Percentiles rank a stretch among this genome's conserved stretches.
These are phyloP conservation scores for Fusarium sp. DNA, from an alignment of 2,329 filamentous ascomycete species.

Conservation along the genomic window DNA sequence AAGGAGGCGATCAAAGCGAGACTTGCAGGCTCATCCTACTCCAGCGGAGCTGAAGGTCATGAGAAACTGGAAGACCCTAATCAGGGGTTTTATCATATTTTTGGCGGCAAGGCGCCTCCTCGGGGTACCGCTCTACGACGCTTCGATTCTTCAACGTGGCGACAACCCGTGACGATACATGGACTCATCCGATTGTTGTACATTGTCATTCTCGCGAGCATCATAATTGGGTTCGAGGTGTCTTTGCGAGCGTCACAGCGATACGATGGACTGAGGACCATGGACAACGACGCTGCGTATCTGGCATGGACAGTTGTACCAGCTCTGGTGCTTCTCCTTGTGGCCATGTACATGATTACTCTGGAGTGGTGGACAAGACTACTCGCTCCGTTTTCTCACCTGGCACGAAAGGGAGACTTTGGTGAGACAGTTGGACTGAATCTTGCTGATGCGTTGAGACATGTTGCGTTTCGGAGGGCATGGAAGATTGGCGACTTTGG, in stretches of 20 bases:
- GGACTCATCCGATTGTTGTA: conserved; percentile 44
- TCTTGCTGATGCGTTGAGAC: conserved; percentile 47
- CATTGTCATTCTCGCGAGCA: conserved; percentile 40
- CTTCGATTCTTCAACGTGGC: conserved; percentile 44
- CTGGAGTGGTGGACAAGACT: conserved; percentile 49
- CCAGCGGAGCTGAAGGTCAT: conserved; percentile 51
- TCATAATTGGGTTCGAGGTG: conserved; percentile 51
- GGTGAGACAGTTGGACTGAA: conserved; percentile 47
- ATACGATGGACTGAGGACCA: conserved; percentile 46
- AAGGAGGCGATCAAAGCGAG: conserved; percentile 41
- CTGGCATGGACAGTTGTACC: conserved; percentile 52
- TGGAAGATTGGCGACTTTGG: conserved; percentile 43
- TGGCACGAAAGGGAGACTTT: conserved; percentile 44
- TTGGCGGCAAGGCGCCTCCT: conserved; percentile 39
- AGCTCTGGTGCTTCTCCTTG: conserved; percentile 42
- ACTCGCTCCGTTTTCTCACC: conserved; percentile 49
- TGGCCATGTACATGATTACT: conserved; percentile 47
- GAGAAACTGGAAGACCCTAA: conserved; percentile 44
- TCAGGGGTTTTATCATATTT: conserved; percentile 43
- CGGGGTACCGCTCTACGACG: conserved; percentile 16
- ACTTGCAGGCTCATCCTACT: conserved; percentile 45
- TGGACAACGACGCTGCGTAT: conserved; percentile 45
- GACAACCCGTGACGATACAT: conserved; percentile 47
- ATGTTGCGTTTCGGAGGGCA: conserved; percentile 44
- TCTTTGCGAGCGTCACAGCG: conserved; percentile 47